Base-by-base conservation (phyloP, 2,329 filamentous ascomycete species). In the Diaporthe citri region DNA sequence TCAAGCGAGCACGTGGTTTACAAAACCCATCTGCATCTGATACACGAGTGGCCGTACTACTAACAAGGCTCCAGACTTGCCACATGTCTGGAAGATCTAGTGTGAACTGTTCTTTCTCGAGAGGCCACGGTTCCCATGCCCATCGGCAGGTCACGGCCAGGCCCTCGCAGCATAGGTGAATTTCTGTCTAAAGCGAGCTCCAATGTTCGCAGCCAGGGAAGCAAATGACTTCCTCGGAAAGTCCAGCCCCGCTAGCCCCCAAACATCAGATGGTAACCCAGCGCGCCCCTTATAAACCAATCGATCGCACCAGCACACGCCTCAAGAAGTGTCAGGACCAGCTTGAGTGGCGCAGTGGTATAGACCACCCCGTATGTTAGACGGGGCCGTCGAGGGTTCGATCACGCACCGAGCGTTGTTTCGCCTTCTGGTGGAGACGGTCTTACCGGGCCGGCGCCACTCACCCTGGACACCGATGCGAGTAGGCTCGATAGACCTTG, bases 311-410 rank as follows among this genome's bases (percentile, higher is more conserved):
- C 9, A 39, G 2, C 12, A 4, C 20, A n/a, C 56, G 56, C 56
- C 34, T 59, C 56, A 59, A 59, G 56, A 59, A 59, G 56, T 31
- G 20, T 59, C 34, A 59, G 56, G 34, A 34, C 56, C 12, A 55
- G 56, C 22, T 22, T 59, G 34, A 59, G 56, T 39, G 22, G 56
- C 12, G 56, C 56, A 59, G 56, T 22, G 22, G 56, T 59, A 59
- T 39, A 36, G 34, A 59, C 6, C 56, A 39, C 56, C 56, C 34
- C 22, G 56, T 39, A 39, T 39, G 56, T 59, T 59, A 59, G 56
- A 39, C 56, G 34, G 56, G 56, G 56, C 56, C 20, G 56, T 59
- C 34, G 56, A 59, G 1, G 56, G 34, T 59, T 59, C 56, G 34
- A 7, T n/a, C 34, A 39, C 56, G 34, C 56, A 39, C 56, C 34